Conservation (phyloP, 2,329 filamentous ascomycete genomes). For the Fusarium pseudoanthophilum region DNA sequence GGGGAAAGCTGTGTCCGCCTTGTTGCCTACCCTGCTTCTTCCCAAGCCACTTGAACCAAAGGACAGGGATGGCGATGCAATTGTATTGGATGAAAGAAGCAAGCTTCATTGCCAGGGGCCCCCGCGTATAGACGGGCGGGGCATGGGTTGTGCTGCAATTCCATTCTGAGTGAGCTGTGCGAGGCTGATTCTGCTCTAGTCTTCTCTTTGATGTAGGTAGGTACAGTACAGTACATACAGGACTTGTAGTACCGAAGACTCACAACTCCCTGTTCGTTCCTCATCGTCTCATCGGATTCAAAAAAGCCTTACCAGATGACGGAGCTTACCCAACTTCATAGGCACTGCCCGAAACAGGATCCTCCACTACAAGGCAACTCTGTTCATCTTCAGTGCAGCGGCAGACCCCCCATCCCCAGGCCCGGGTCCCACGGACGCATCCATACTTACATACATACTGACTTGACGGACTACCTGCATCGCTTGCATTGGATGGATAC, state of each 20-base stretch:
- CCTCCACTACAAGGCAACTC: background rate
- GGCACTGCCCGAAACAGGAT: background rate
- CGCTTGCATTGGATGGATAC: constrained; percentile 19
- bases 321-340: background rate
- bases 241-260: background rate
- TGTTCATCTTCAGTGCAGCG: background rate
- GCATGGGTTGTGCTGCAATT: constrained; percentile 22
- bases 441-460: background rate
- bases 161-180: constrained; percentile 39
- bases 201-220: background rate
- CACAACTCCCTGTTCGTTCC: background rate
- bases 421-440: background rate
- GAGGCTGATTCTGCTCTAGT: constrained; percentile 24
- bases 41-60: constrained; percentile 31
- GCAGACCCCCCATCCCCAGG: background rate
- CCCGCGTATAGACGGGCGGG: background rate
- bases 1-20: constrained; percentile 40
- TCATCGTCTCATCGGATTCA: background rate
- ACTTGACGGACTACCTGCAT: constrained; percentile 11
- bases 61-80: constrained; percentile 23
- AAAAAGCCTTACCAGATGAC: background rate
- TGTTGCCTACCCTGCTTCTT: constrained; percentile 39
- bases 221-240: background rate
- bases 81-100: constrained; percentile 24
- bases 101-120: background rate